Conservation (phyloP, 257 asterid genomes). For the Verbascum thapsus region DNA sequence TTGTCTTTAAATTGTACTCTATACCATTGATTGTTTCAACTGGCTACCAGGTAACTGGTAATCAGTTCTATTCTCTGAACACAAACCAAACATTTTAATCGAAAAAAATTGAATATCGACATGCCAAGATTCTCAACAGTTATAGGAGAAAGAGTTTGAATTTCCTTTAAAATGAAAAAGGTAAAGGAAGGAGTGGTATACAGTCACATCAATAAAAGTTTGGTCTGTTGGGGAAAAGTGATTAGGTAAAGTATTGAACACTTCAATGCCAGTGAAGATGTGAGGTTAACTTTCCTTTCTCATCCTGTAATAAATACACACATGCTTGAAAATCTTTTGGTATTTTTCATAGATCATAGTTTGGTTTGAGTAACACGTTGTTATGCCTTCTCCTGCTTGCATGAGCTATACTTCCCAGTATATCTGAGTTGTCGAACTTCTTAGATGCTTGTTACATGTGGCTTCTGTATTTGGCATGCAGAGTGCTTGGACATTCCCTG, state of each 20-base stretch:
- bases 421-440: slow-evolving; percentile 8
- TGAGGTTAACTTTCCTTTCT: slow-evolving; percentile 13
- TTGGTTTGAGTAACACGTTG: neutral
- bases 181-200: neutral
- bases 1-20: neutral
- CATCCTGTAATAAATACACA: neutral
- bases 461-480: slow-evolving; percentile 21
- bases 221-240: neutral
- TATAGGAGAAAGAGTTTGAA: neutral
- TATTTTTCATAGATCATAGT: slow-evolving; percentile 1
- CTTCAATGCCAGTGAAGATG: slow-evolving; percentile 11
- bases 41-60: neutral
- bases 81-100: neutral
- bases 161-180: neutral
- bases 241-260: slow-evolving; percentile 1
- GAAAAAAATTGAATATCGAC: neutral
- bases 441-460: slow-evolving; percentile 3
- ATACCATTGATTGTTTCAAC: neutral
- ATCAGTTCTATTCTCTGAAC: neutral
- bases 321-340: neutral
- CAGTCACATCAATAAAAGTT: neutral
- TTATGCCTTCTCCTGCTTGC: neutral
- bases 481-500: slow-evolving; percentile 4
- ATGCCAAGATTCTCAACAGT: neutral
- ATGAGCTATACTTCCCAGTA: neutral